These are phyloP conservation scores for Ceratocystis cubensis DNA, from an alignment of 2,329 filamentous ascomycete genomes.

Conservation along the genomic window DNA sequence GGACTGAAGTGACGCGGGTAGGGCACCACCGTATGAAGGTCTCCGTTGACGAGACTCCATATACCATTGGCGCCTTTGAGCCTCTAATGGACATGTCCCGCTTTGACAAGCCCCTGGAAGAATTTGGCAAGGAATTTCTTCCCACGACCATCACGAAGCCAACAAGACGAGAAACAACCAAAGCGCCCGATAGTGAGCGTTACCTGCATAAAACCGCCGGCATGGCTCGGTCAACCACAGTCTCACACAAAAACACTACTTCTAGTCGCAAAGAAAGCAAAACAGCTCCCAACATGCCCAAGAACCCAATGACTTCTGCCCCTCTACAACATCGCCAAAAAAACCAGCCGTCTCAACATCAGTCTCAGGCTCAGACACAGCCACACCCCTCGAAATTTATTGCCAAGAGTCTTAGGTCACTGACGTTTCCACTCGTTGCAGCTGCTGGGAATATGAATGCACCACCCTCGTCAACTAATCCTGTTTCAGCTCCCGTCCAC, in stretches of 20 bases:
- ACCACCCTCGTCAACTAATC: not conserved
- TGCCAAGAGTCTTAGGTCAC: not conserved
- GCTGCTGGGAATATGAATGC: constrained; percentile 14
- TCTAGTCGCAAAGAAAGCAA: constrained; percentile 17
- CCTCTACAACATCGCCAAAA: constrained; percentile 6
- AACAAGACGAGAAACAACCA: constrained; percentile 12
- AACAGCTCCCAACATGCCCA: not conserved
- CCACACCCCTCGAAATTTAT: constrained; percentile 6
- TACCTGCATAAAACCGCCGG: not conserved
- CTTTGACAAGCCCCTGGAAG: constrained; percentile 42
- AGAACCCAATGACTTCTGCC: not conserved
- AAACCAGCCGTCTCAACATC: not conserved
- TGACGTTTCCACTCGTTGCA: constrained; percentile 15
- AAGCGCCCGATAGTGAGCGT: constrained; percentile 13
- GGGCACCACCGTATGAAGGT: constrained; percentile 30
- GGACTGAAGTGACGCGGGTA: constrained; percentile 12
- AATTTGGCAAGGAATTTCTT: constrained; percentile 36
- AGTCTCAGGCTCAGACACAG: constrained; percentile 7
- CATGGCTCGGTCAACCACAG: constrained; percentile 12
- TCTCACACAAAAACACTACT: constrained; percentile 12
- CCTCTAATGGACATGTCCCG: constrained; percentile 53
- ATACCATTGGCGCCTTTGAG: constrained; percentile 54
- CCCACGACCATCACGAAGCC: constrained; percentile 18
- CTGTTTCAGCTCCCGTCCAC: not conserved
- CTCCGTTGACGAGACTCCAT: constrained; percentile 40